Conservation (phyloP, 306 rosid genomes). For the Vigna unguiculata region DNA sequence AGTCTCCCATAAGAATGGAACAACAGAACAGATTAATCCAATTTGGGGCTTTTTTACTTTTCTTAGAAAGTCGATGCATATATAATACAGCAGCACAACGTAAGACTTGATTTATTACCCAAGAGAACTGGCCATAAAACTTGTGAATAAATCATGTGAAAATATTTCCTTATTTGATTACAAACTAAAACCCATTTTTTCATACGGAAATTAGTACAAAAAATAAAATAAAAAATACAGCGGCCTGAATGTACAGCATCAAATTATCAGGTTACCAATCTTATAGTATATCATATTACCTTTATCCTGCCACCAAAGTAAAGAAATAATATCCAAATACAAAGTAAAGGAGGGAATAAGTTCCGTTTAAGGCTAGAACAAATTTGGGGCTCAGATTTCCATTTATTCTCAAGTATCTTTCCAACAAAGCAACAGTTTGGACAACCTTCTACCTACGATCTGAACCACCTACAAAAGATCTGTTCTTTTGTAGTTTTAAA, state of each 20-base stretch:
- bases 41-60: background rate
- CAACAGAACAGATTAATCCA: background rate
- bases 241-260: conserved; percentile 5
- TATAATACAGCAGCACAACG: background rate
- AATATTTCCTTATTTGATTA: background rate
- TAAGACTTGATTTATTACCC: background rate
- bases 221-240: background rate
- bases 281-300: background rate
- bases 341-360: background rate
- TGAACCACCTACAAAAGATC: background rate
- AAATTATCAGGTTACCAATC: background rate
- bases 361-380: background rate
- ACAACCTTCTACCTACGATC: background rate
- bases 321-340: background rate
- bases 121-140: background rate
- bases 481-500: background rate
- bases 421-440: background rate
- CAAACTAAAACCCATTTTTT: conserved; percentile 1
- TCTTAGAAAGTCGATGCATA: conserved; percentile 12
- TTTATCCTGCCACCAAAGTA: conserved; percentile 9
- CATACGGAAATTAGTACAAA: background rate
- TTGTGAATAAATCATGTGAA: background rate
- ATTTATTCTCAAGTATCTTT: conserved; percentile 4
- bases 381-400: background rate
- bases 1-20: conserved; percentile 2